Conservation (phyloP, 2,329 filamentous ascomycete species). For the Rutstroemia sp. region DNA sequence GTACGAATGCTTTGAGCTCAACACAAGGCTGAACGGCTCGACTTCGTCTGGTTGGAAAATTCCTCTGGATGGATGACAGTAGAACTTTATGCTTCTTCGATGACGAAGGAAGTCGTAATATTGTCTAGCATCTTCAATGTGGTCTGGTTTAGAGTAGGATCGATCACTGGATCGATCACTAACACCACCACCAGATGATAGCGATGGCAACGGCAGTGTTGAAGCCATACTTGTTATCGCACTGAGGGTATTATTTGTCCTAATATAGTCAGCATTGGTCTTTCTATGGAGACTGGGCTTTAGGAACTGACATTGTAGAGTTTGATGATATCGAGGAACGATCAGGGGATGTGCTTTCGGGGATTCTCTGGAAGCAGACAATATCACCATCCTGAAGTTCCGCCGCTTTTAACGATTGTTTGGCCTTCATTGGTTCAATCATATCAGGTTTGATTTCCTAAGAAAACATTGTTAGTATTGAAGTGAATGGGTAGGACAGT, state of each 20-base stretch:
- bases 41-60: slow-evolving; percentile 39
- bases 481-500: neutral
- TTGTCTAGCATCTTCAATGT: slow-evolving; percentile 64
- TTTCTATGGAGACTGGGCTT: no score
- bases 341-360: slow-evolving; percentile 35
- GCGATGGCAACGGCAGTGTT: no score
- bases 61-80: slow-evolving; percentile 56
- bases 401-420: slow-evolving; percentile 79
- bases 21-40: slow-evolving; percentile 63
- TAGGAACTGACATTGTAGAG: no score
- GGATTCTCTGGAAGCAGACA: slow-evolving; percentile 77
- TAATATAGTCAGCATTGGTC: neutral
- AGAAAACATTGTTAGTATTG: slow-evolving; percentile 16
- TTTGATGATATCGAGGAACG: neutral
- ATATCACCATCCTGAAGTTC: slow-evolving; percentile 98
- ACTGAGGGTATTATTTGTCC: neutral
- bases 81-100: slow-evolving; percentile 71
- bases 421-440: slow-evolving; percentile 91
- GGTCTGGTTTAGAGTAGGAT: slow-evolving; percentile 31
- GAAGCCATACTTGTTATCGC: neutral
- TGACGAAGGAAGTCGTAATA: slow-evolving; percentile 94
- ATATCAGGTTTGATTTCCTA: slow-evolving; percentile 94
- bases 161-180: neutral
- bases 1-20: slow-evolving; percentile 86
- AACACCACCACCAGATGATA: slow-evolving; percentile 22